Evolutionary conservation across 2,329 filamentous ascomycete genomes (phyloP), one percentile per base, ranked within the genome.

Genomic region (Neoscytalidium dimidiatum): DNA sequence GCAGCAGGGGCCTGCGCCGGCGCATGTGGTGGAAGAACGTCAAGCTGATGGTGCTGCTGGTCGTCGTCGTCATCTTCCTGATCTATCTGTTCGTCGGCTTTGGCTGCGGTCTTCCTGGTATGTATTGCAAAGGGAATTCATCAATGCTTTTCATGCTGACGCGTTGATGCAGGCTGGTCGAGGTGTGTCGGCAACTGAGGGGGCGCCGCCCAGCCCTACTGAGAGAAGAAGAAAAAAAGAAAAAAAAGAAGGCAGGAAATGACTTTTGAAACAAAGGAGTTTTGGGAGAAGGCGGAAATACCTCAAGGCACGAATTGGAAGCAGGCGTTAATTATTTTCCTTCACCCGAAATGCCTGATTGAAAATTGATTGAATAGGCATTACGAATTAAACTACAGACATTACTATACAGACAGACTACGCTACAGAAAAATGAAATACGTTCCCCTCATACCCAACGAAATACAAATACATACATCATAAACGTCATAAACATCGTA

Each of bases 11-110:
- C 0, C 78, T 99, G 71, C 91, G 95, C 81, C 86, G 96, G 74
- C 86, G 90, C 79, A 98, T 99, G 95, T 99, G 95, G 95, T 98
- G 94, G 94, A 98, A 98, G 88, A 98, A 99, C 77, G 86, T 96
- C 51, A 96, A 96, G 82, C 80, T 99, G 70, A 97, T 98, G 93
- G 89, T 87, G 6, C 78, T 99, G 71, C 74, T 94, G 67, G 83
- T 79, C 3, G 74, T 97, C 49, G 92, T 94, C 1, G 79, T 95
- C 28, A 77, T 92, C 8, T 91, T 92, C 72, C 79, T 92, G 77
- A 72, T 91, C 3, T 92, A 92, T 74, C 73, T 92, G 13, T 87
- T 92, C 69, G 84, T 92, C 23, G 90, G 90, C 0, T 88, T 91
- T 77, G 89, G 88, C 4, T 92, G 90, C 75, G 90, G 90, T 6